These are phyloP conservation scores for Lasiodiplodia sp. DNA, from an alignment of 2,329 filamentous ascomycete genomes.

Conservation along the genomic window DNA sequence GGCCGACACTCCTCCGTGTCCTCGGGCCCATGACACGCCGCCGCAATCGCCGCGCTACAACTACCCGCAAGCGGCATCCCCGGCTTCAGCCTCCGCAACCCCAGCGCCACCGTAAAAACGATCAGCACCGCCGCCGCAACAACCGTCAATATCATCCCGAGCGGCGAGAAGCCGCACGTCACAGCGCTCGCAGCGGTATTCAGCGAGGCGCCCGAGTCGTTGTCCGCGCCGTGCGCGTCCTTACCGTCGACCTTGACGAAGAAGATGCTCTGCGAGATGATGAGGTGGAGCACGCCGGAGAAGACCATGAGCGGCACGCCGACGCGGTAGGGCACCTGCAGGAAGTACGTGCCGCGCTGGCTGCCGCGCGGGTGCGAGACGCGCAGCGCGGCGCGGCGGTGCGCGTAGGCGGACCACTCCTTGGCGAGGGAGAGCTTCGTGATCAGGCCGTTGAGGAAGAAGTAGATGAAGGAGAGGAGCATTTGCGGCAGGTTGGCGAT, in stretches of 20 bases:
- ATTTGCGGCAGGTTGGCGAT: constrained; percentile 33
- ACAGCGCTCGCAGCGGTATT: background rate
- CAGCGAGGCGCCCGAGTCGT: too few relatives aligned
- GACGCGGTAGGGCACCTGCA: constrained; percentile 50
- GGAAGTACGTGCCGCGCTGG: constrained; percentile 52
- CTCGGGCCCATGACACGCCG: background rate
- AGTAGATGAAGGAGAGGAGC: constrained; percentile 55
- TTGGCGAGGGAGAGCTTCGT: constrained; percentile 56
- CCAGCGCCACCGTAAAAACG: background rate
- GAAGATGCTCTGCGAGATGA: constrained; percentile 54
- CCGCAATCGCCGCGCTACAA: background rate
- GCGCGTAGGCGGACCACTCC: constrained; percentile 56
- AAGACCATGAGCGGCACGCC: constrained; percentile 46
- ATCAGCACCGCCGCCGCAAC: background rate
- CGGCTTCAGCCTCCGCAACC: background rate
- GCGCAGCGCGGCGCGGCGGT: constrained; percentile 43
- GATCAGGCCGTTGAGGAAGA: constrained; percentile 55
- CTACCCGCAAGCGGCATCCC: background rate
- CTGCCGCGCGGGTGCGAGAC: constrained; percentile 46
- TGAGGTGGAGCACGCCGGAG: constrained; percentile 50
- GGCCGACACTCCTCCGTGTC: background rate
- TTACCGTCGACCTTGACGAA: constrained; percentile 42
- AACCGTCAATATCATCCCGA: background rate
- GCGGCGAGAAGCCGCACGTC: constrained; percentile 15
- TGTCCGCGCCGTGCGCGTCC: background rate